Base-by-base conservation (phyloP, 805 yeast species). In the Wickerhamiella cacticola region DNA sequence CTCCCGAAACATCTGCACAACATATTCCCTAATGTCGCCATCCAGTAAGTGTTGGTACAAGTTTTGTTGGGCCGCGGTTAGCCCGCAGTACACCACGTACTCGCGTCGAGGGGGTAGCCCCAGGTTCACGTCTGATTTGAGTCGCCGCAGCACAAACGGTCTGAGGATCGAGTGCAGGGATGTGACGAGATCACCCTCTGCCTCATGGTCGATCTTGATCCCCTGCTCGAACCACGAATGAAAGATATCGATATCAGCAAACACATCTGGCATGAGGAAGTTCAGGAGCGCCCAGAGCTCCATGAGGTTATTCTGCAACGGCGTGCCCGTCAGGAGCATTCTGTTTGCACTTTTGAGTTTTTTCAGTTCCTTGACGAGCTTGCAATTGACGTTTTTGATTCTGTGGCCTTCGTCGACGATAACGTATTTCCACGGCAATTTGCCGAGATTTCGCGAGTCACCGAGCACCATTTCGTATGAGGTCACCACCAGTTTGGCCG, bases 381-480 rank as follows among this genome's bases (percentile, higher is more conserved):
- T 68, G 63, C 95, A 84, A 56, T 88, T 78, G 53, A 79, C 73
- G 61, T 89, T 89, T 59, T 89, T 92, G 55, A 89, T 68, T 34
- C 98, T 69, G 63, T 89, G 98, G 5, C 97, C 98, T 64, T 89
- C 98, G 63, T 89, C 98, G 16, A 89, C 95, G 45, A 88, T 82
- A 46, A 89, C 66, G 59, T 78, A 89, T 51, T 79, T 82, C 96
- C 96, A 88, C 21, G 68, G 64, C 9, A 74, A 64, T 2, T 66
- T 61, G 51, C 73, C 68, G 45, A 87, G 68, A 52, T 64, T 70
- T 25, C 66, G 64, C 39, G 78, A 73, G 59, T 92, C 97, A 44
- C 75, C 71, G 41, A 88, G 73, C 1, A 85, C 72, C 12, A 82
- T 71, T 59, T 89, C 96, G 67, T 86, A 89, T 22, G 92, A 80